A percentile compares a stretch with the other conserved stretches of the same genome.
These are phyloP conservation scores for Melastoma candidum DNA, from an alignment of 441 rosid genomes.

Conservation along the genomic window DNA sequence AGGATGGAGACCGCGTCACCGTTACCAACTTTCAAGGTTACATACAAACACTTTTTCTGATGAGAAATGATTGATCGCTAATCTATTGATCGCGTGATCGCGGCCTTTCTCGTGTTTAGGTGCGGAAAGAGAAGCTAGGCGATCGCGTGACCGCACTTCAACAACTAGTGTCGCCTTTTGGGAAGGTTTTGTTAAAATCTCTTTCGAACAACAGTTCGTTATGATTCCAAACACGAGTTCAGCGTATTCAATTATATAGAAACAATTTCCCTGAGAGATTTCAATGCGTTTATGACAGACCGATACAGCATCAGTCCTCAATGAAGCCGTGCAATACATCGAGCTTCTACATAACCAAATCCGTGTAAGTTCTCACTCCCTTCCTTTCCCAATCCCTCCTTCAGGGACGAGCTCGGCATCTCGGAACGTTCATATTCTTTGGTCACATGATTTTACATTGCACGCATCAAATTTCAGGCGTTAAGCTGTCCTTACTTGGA, in stretches of 20 bases:
- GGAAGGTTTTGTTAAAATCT: conserved; percentile 9
- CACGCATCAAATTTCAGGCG: conserved; percentile 1
- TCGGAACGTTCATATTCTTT: background rate
- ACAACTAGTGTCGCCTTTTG: conserved; percentile 17
- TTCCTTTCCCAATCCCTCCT: background rate
- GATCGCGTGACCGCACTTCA: conserved; percentile 17
- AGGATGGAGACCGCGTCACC: conserved; percentile 11
- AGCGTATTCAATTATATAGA: background rate
- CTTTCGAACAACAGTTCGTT: background rate
- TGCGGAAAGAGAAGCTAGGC: conserved; percentile 18
- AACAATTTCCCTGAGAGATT: background rate
- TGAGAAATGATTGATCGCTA: background rate
- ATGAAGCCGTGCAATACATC: conserved; percentile 13
- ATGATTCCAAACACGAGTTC: background rate
- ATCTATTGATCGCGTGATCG: no score
- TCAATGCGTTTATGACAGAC: background rate
- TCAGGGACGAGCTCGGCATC: background rate
- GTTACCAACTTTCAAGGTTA: conserved; percentile 14
- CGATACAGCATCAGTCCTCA: conserved; percentile 14
- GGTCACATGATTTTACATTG: background rate
- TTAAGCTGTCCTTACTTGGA: conserved; percentile 5
- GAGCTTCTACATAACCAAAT: conserved; percentile 11
- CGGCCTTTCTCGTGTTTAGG: background rate
- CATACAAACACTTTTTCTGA: no score
- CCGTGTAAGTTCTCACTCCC: conserved; percentile 6